Percentiles rank a stretch among this genome's conserved stretches.
phyloP scores from a whole-genome alignment of 148 eudicot genomes.

The Rhododendron kiyosumense region DNA sequence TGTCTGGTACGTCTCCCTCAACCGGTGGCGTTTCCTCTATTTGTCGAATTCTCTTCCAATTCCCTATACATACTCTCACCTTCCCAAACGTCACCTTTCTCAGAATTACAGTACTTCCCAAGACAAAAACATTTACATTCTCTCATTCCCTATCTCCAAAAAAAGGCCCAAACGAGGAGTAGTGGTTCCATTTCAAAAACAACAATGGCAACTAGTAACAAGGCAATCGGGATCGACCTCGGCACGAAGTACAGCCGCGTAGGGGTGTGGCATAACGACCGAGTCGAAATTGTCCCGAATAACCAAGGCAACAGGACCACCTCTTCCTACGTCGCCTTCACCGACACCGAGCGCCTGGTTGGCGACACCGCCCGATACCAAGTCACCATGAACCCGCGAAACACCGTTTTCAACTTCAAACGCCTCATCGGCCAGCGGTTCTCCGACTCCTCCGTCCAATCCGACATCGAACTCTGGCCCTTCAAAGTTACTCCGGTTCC shows the following conservation, averaged over 20 bases:
- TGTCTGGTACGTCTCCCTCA: too few relatives aligned
- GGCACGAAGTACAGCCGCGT: constrained; percentile 29
- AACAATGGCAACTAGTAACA: not conserved
- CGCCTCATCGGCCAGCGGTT: constrained; percentile 2
- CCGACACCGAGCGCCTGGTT: constrained; percentile 21
- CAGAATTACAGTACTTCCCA: too few relatives aligned
- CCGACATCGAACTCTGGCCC: not conserved
- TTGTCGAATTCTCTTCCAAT: too few relatives aligned
- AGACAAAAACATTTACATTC: too few relatives aligned
- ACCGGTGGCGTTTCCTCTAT: too few relatives aligned
- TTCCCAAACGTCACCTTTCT: too few relatives aligned
- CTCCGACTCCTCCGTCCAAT: not conserved
- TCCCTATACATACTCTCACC: too few relatives aligned
- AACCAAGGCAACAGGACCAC: constrained; percentile 21
- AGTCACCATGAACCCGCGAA: constrained; percentile 23
- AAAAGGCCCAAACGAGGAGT: too few relatives aligned
- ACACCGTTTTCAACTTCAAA: constrained; percentile 19
- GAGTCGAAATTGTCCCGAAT: too few relatives aligned
- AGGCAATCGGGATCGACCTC: constrained; percentile 23
- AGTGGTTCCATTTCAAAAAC: too few relatives aligned
- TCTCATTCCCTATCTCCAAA: too few relatives aligned
- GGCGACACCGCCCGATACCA: constrained; percentile 26
- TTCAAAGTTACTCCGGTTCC: not conserved
- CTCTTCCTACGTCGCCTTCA: constrained; percentile 28
- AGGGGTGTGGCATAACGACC: constrained; percentile 23